Evolutionary conservation across 768 basidiomycete species (phyloP).

Genomic region (Brasilioporus rufonigricans): DNA sequence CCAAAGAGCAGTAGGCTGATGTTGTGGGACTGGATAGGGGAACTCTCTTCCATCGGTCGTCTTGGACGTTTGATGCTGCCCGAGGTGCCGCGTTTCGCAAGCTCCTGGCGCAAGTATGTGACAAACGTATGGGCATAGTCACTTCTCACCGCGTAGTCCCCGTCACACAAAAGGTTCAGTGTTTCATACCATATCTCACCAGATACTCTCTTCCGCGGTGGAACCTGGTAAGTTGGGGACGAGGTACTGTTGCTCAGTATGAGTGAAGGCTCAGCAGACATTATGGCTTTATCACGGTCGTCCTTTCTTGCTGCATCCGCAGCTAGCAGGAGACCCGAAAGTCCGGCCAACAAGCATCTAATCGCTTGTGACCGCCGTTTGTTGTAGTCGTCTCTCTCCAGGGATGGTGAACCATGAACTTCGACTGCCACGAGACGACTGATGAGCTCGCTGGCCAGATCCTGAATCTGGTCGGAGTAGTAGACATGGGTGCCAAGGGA

Average conservation of each 20-base stretch:
- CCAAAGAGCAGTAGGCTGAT: conserved; percentile 51
- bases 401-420: conserved; percentile 51
- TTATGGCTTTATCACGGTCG: conserved; percentile 10
- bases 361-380: conserved; percentile 61
- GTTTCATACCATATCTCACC: conserved; percentile 93
- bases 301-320: conserved; percentile 45
- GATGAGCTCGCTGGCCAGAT: conserved; percentile 82
- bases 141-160: conserved; percentile 70
- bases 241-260: conserved; percentile 29
- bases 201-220: conserved; percentile 65
- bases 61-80: conserved; percentile 48
- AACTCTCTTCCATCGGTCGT: conserved; percentile 47
- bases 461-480: conserved; percentile 95
- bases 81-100: conserved; percentile 52
- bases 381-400: conserved; percentile 37
- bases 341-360: conserved; percentile 63
- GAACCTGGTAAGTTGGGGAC: conserved; percentile 32
- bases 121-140: conserved; percentile 75
- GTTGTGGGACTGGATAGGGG: conserved; percentile 43
- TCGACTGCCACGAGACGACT: conserved; percentile 71
- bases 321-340: conserved; percentile 67
- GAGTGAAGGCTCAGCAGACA: conserved; percentile 23
- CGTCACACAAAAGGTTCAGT: conserved; percentile 78
- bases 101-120: conserved; percentile 74
- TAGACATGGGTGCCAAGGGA: conserved; percentile 90